Percentiles rank a stretch among this genome's conserved stretches.
phyloP scores from a whole-genome alignment of 805 yeast species.

The Hanseniaspora pseudoguilliermondii region DNA sequence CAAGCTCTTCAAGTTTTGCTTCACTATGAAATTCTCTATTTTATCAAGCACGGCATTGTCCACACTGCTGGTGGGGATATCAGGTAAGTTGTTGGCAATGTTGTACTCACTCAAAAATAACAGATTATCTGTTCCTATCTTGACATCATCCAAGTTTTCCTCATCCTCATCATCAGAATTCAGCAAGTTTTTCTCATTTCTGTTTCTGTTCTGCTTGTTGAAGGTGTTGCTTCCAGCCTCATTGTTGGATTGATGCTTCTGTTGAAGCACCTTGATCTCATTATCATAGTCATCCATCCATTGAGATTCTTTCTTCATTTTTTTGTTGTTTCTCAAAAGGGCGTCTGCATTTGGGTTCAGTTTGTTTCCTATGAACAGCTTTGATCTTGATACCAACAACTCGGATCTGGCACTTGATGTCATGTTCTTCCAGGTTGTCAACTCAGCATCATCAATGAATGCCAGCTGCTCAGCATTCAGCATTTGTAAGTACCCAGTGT shows the following conservation, averaged over 20 bases:
- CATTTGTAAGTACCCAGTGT: constrained; percentile 20
- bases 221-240: neutral
- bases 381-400: constrained; percentile 54
- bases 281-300: constrained; percentile 26
- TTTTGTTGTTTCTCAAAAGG: constrained; percentile 46
- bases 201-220: constrained; percentile 9
- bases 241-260: constrained; percentile 11
- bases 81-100: constrained; percentile 67
- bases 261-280: constrained; percentile 19
- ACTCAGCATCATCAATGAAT: constrained; percentile 56
- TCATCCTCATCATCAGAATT: constrained; percentile 14
- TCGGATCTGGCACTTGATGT: constrained; percentile 72
- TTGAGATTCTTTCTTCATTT: constrained; percentile 46
- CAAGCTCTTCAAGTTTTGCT: constrained; percentile 14
- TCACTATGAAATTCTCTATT: constrained; percentile 35
- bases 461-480: constrained; percentile 39
- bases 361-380: constrained; percentile 46
- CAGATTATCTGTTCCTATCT: constrained; percentile 41
- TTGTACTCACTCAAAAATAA: constrained; percentile 74
- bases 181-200: neutral
- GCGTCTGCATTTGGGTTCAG: constrained; percentile 62
- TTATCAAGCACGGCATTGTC: constrained; percentile 35
- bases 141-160: constrained; percentile 32
- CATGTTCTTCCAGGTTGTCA: constrained; percentile 70
- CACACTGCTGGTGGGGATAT: constrained; percentile 41